phyloP scores from a whole-genome alignment of 2,329 filamentous ascomycete genomes.

The Coniella vitis region DNA sequence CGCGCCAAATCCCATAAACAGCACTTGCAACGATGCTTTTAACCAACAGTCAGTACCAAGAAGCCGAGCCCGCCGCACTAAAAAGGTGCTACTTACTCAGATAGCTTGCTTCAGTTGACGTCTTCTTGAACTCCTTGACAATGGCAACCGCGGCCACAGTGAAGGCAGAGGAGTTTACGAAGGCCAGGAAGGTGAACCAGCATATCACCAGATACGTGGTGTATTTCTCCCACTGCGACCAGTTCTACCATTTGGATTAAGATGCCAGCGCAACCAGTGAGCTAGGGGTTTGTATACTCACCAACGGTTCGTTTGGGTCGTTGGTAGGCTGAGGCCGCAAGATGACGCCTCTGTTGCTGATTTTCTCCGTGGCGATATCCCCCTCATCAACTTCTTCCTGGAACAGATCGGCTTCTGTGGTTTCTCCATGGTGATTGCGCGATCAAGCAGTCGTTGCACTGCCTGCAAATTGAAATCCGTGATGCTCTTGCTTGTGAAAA shows the following conservation, averaged over 20 bases:
- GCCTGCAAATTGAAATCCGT: background rate
- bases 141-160: conserved; percentile 1
- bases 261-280: background rate
- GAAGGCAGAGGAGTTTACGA: conserved; percentile 4
- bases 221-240: conserved; percentile 3
- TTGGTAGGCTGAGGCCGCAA: conserved; percentile 6
- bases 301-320: conserved; percentile 4
- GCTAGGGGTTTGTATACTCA: background rate
- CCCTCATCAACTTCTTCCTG: background rate
- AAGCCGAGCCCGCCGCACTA: background rate
- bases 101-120: conserved; percentile 1
- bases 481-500: background rate
- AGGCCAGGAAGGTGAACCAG: conserved; percentile 3
- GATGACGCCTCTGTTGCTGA: background rate
- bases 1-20: background rate
- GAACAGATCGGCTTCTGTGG: background rate
- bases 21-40: conserved; percentile 1
- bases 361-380: background rate
- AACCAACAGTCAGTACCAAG: background rate
- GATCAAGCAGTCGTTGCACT: background rate
- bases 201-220: conserved; percentile 5
- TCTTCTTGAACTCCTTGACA: background rate
- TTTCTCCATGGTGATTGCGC: background rate
- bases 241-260: background rate
- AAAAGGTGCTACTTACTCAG: background rate